Evolutionary conservation across 2,329 filamentous ascomycete species (phyloP).

Genomic region (Claviceps arundinis): DNA sequence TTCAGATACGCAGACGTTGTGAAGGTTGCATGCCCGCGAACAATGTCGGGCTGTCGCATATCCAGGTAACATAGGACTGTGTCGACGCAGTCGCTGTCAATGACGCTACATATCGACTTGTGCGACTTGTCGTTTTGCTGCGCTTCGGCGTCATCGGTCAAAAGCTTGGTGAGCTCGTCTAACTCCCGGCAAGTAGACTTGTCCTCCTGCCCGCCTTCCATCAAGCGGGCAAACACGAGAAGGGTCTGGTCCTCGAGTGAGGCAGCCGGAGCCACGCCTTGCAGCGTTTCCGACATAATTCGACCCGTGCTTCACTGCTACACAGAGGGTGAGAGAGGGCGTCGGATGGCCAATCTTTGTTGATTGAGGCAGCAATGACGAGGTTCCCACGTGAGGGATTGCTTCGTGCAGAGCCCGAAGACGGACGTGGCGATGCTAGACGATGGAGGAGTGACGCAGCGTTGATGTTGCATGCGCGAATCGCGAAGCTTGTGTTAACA

Average conservation of each 20-base stretch:
- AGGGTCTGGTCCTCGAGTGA: constrained; percentile 51
- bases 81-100: constrained; percentile 66
- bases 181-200: constrained; percentile 51
- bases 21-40: constrained; percentile 71
- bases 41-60: constrained; percentile 58
- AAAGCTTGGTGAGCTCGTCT: constrained; percentile 44
- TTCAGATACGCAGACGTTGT: constrained; percentile 76
- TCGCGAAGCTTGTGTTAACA: not conserved
- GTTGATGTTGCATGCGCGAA: not conserved
- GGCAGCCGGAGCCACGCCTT: constrained; percentile 17
- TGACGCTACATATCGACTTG: constrained; percentile 42
- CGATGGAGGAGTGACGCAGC: not conserved
- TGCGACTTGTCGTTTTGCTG: constrained; percentile 28
- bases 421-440: not conserved
- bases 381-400: not conserved
- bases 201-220: constrained; percentile 81
- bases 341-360: not conserved
- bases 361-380: not conserved
- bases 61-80: constrained; percentile 80
- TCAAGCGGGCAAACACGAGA: constrained; percentile 73
- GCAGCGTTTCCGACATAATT: constrained; percentile 22
- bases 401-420: not conserved
- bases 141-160: constrained; percentile 40
- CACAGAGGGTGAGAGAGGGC: not conserved
- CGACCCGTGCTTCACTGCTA: not conserved